Evolutionary conservation across 441 rosid genomes (phyloP).

Genomic region (Arabidopsis hybrid): DNA sequence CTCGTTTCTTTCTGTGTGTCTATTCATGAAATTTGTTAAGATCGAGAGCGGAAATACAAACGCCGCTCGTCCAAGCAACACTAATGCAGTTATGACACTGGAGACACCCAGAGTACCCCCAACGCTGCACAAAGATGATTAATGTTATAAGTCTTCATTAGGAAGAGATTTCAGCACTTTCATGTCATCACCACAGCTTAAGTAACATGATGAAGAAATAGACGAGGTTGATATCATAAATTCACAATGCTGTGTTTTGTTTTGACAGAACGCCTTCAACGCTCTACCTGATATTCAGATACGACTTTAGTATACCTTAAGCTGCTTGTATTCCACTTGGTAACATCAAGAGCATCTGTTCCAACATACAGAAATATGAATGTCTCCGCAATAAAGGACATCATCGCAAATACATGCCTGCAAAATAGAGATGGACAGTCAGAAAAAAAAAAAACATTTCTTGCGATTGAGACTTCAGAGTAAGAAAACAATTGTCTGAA

Average conservation of each 20-base stretch:
- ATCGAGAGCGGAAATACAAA: slow-evolving; percentile 86
- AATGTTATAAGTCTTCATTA: not conserved
- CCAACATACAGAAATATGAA: slow-evolving; percentile 94
- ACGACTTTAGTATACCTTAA: slow-evolving; percentile 55
- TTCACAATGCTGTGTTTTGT: not conserved
- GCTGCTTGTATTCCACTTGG: slow-evolving; percentile 80
- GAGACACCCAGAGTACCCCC: slow-evolving; percentile 59
- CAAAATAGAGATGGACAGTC: slow-evolving; percentile 20
- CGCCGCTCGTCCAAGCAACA: slow-evolving; percentile 80
- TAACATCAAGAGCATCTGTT: slow-evolving; percentile 88
- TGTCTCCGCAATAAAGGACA: slow-evolving; percentile 91
- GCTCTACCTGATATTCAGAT: not conserved
- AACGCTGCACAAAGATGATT: slow-evolving; percentile 50
- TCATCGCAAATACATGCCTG: slow-evolving; percentile 87
- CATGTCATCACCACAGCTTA: slow-evolving; percentile 3
- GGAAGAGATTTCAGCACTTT: slow-evolving; percentile 3
- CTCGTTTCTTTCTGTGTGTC: slow-evolving; percentile 50
- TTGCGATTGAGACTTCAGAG: not conserved
- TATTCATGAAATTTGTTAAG: slow-evolving; percentile 69
- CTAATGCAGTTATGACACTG: slow-evolving; percentile 56
- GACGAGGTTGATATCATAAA: slow-evolving; percentile 8
- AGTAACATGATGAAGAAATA: not conserved
- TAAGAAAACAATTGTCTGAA: not conserved
- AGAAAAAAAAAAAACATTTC: not conserved
- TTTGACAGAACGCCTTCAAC: not conserved